These are phyloP conservation scores for Tulasnella sp. DNA, from an alignment of 768 basidiomycete species.

Conservation along the genomic window DNA sequence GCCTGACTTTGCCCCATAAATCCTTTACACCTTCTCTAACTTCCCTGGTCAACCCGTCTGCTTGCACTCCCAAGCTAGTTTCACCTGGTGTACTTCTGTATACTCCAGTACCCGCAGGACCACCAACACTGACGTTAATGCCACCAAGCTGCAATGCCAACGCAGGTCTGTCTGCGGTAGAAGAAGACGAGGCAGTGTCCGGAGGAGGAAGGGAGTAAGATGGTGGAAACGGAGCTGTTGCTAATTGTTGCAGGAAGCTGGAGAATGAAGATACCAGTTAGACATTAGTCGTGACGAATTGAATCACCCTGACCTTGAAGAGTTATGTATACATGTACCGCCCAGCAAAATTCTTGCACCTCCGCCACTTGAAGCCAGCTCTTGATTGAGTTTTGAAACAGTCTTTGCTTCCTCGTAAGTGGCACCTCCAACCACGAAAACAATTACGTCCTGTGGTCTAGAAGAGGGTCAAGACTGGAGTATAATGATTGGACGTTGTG, in stretches of 20 bases:
- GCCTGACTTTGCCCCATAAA: constrained; percentile 78
- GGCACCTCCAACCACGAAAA: constrained; percentile 93
- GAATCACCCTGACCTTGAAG: constrained; percentile 50
- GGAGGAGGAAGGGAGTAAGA: constrained; percentile 64
- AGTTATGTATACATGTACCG: constrained; percentile 92
- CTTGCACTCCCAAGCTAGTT: constrained; percentile 50
- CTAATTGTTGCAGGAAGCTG: constrained; percentile 22
- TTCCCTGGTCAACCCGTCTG: constrained; percentile 81
- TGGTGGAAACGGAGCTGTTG: constrained; percentile 25
- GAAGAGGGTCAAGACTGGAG: not conserved
- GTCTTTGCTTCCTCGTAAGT: constrained; percentile 92
- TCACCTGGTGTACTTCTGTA: constrained; percentile 64
- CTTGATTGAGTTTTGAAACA: constrained; percentile 77
- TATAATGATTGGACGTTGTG: not conserved
- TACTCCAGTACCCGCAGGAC: constrained; percentile 65
- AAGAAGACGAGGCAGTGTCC: constrained; percentile 30
- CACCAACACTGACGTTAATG: constrained; percentile 89
- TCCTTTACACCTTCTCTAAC: constrained; percentile 79
- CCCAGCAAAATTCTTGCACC: constrained; percentile 71
- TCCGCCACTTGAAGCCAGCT: constrained; percentile 28
- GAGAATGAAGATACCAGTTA: not conserved
- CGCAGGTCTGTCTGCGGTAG: constrained; percentile 46
- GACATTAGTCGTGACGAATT: not conserved
- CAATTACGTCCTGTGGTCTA: constrained; percentile 90
- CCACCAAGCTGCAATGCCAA: constrained; percentile 85